Base-by-base conservation (phyloP, 345 rosid genomes). In the Chamaenerion angustifolium region DNA sequence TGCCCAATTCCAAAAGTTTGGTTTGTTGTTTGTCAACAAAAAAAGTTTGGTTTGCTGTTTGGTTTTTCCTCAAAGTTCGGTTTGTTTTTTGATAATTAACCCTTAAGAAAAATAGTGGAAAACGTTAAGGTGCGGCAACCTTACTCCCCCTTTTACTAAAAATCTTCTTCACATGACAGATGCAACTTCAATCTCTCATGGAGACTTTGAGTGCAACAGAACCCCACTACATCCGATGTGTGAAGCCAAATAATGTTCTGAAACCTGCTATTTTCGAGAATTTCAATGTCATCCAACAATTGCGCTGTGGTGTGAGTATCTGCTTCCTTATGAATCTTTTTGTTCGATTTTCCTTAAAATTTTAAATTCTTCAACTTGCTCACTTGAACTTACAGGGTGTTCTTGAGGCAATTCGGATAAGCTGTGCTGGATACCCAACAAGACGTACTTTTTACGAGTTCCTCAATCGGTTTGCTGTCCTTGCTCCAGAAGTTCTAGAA, bases 201-300 rank as follows among this genome's bases (percentile, higher is more conserved):
- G 98, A 92, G 72, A 78, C 87, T 9, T 71, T 92, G 74, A 92
- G 56, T 64, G 70, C 70, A 12, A 92, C 95, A 19, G 95, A 84
- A 68, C 98, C 98, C 59, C 96, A 92, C 69, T 92, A 92, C 78
- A 86, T 92, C 71, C 77, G 98, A 82, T 92, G 98, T 58, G 95
- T 92, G 73, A 92, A 92, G 81, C 98, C 98, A 16, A 92, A 92
- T 67, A 80, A 82, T 76, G 75, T 57, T 51, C 79, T 87, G 19
- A 87, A 83, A 63, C 98, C 98, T 62, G 76, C 80, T 43, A 74
- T 92, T 61, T 87, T 92, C 71, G 98, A 92, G 78, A 87, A 92
- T 61, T 51, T 54, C 63, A 92, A 80, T 63, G 70, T 92, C 71
- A 80, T 92, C 62, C 98, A 92, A 55, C 98, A 92, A 69, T 67